Evolutionary conservation across 225 moss, liverwort and hornwort genomes (phyloP), one percentile per base, ranked within the genome.

Genomic region (Lunularia cruciata): DNA sequence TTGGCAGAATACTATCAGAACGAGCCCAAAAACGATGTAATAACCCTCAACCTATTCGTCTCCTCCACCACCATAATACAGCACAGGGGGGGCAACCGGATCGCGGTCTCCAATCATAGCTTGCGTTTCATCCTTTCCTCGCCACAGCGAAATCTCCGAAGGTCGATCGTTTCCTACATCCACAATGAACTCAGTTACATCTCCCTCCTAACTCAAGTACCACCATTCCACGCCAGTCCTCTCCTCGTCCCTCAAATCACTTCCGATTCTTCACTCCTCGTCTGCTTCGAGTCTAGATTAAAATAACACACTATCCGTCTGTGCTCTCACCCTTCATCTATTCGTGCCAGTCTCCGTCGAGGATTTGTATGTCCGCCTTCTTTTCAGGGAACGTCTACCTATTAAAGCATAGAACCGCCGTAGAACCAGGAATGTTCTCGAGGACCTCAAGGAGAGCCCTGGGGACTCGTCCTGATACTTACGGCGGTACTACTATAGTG

Each of bases 31-130:
- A 64, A 47, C 4, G 8, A 6, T n/a, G 31, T 45, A 30, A 55
- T 9, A 28, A 52, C 64, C 72, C 48, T 38, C 37, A 39, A 60
- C 49, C 72, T 72, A 38, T 28, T 43, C 43, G 47, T 22, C 51
- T 8, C 18, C 59, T 23, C 45, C 65, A 7, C n/a, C 9, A 31
- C 38, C 16, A 49, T 47, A 8, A 22, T n/a, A n/a, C 65, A 65
- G 47, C 48, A 49, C 32, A 55, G 28, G n/a, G 69, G 30, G 30
- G 3, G 39, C 26, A 33, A 69, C 26, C 69, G 55, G 69, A 69
- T 69, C 69, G 69, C 40, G 56, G 69, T 38, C 46, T 57, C 14
- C 39, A 57, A 40, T 69, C 56, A 57, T 42, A 55, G 25, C 37
- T 40, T 32, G 16, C 38, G 42, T 57, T 68, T 42, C 40, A 57